A percentile compares a stretch with the other conserved stretches of the same genome.
phyloP scores from a whole-genome alignment of 805 yeast species.

The Metschnikowia reukaufii region DNA sequence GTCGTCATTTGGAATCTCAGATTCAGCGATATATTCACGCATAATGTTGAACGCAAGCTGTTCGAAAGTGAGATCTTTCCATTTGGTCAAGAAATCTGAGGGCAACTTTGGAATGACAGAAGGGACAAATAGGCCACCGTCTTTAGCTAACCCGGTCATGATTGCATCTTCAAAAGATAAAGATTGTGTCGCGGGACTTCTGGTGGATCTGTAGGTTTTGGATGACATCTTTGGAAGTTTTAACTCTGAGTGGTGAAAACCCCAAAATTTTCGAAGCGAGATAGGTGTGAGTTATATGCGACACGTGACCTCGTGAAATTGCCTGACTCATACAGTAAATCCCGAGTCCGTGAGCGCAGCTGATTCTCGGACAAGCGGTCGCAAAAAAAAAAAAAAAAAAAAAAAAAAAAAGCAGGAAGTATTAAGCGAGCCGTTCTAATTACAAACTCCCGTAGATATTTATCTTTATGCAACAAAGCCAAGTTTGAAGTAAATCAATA shows the following conservation, averaged over 20 bases:
- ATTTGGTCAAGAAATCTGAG: slow-evolving; percentile 53
- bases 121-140: slow-evolving; percentile 95
- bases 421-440: too few species aligned
- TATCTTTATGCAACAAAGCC: too few species aligned
- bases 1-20: slow-evolving; percentile 73
- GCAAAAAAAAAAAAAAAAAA: too few species aligned
- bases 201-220: slow-evolving; percentile 69
- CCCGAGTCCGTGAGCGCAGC: not conserved
- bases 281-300: too few species aligned
- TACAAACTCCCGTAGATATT: too few species aligned
- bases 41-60: slow-evolving; percentile 86
- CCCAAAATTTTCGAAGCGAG: not conserved
- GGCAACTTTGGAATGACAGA: slow-evolving; percentile 71
- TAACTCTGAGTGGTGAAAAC: not conserved
- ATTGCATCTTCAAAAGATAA: slow-evolving; percentile 78
- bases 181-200: slow-evolving; percentile 52
- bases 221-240: slow-evolving; percentile 12
- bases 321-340: not conserved
- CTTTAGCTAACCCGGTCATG: slow-evolving; percentile 89
- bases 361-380: not conserved
- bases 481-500: too few species aligned
- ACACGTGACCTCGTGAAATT: slow-evolving; percentile 2
- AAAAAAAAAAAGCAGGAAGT: not conserved
- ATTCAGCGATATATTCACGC: slow-evolving; percentile 69
- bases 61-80: slow-evolving; percentile 77